phyloP scores from a whole-genome alignment of 2,329 filamentous ascomycete species.

The Emmonsiellopsis sp. region DNA sequence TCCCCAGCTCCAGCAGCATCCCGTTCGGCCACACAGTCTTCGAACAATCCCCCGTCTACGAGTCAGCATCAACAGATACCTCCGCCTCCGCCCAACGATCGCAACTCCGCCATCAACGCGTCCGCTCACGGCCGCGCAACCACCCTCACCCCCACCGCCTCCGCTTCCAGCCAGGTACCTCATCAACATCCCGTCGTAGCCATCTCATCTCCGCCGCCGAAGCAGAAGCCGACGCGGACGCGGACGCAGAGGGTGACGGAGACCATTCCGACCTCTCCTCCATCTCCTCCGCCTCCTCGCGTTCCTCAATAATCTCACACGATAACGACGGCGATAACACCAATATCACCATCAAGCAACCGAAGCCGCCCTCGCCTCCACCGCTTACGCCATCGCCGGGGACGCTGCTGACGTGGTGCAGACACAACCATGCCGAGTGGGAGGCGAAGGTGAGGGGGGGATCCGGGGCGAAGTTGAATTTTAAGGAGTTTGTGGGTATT shows the following conservation, averaged over 20 bases:
- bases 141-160: conserved; percentile 22
- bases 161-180: conserved; percentile 28
- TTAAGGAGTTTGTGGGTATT: conserved; percentile 67
- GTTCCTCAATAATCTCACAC: conserved; percentile 24
- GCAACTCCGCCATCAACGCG: conserved; percentile 23
- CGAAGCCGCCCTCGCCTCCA: conserved; percentile 9
- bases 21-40: conserved; percentile 3
- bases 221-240: conserved; percentile 16
- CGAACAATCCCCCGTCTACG: conserved; percentile 10
- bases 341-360: conserved; percentile 6
- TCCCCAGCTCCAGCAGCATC: conserved; percentile 4
- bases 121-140: conserved; percentile 14
- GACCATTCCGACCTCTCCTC: conserved; percentile 10
- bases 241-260: neutral
- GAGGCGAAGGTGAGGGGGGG: conserved; percentile 66
- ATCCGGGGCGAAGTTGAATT: conserved; percentile 62
- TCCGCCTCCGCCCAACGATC: conserved; percentile 6
- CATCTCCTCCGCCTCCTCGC: conserved; percentile 27
- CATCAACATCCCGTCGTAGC: conserved; percentile 19
- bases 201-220: neutral
- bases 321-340: conserved; percentile 19
- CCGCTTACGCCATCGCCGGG: conserved; percentile 20
- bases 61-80: conserved; percentile 7
- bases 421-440: conserved; percentile 55
- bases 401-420: conserved; percentile 36